These are phyloP conservation scores for Microthyrium microscopicum DNA, from an alignment of 2,329 filamentous ascomycete species.

Conservation along the genomic window DNA sequence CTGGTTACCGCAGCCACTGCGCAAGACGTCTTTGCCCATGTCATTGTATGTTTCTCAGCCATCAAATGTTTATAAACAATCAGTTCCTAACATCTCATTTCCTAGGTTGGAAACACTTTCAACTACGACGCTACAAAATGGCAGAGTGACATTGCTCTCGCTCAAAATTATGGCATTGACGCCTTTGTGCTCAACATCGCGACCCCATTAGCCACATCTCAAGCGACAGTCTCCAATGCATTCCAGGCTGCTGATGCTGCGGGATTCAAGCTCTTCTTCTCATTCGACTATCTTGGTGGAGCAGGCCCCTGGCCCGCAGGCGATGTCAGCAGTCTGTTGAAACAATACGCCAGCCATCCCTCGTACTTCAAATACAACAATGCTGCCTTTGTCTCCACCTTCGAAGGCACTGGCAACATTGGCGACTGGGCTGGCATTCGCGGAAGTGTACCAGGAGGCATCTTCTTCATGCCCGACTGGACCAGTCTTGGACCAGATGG, in stretches of 20 bases:
- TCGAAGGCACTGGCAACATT: constrained; percentile 27
- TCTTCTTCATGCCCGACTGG: constrained; percentile 27
- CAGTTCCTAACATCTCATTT: not conserved
- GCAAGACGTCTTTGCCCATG: constrained; percentile 15
- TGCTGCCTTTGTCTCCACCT: constrained; percentile 37
- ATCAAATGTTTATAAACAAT: not conserved
- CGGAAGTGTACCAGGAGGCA: constrained; percentile 6
- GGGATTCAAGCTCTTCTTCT: constrained; percentile 25
- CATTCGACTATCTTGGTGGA: constrained; percentile 15
- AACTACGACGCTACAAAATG: constrained; percentile 13
- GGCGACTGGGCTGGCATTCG: constrained; percentile 30
- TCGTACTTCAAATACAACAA: constrained; percentile 34
- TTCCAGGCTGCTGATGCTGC: constrained; percentile 17
- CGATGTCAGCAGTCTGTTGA: not conserved
- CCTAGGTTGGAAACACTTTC: constrained; percentile 16
- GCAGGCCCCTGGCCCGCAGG: not conserved
- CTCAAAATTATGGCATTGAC: constrained; percentile 22
- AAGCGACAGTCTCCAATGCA: constrained; percentile 12
- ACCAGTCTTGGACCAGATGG: constrained; percentile 22
- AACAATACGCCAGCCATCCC: constrained; percentile 24
- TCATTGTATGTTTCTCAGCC: constrained; percentile 13
- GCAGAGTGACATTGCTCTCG: constrained; percentile 19
- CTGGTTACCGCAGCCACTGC: not conserved
- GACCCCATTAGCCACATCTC: constrained; percentile 9
- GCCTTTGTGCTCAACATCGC: constrained; percentile 24